These are phyloP conservation scores for Solanum hybrid DNA, from an alignment of 305 asterid genomes.

Conservation along the genomic window DNA sequence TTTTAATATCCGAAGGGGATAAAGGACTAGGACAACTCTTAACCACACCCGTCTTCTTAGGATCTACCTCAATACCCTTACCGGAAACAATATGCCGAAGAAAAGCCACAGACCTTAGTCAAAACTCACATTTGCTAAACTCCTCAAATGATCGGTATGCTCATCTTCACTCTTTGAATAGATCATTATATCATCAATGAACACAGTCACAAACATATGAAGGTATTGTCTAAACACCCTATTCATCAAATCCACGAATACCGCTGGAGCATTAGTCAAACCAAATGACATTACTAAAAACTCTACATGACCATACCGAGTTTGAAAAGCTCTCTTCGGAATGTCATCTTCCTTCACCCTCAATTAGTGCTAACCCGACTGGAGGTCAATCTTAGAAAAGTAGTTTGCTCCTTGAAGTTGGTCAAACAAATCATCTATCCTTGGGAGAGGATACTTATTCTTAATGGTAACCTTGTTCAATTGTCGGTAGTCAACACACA, in stretches of 20 bases:
- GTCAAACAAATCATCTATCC: background rate
- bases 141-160: background rate
- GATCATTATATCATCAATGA: background rate
- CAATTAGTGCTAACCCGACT: background rate
- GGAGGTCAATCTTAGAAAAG: background rate
- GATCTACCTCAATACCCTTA: background rate
- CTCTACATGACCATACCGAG: background rate
- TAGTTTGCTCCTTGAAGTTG: background rate
- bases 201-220: background rate
- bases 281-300: background rate
- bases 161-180: background rate
- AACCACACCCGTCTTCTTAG: background rate
- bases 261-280: background rate
- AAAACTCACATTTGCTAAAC: background rate
- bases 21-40: background rate
- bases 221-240: background rate
- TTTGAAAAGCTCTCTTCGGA: no score
- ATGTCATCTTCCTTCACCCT: background rate
- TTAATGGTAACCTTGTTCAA: background rate
- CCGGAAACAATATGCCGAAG: background rate
- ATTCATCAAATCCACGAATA: background rate
- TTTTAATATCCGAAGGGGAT: background rate
- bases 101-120: background rate
- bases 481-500: background rate
- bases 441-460: background rate